A percentile compares a stretch with the other conserved stretches of the same genome.
These are phyloP conservation scores for Citrus unshiu DNA, from an alignment of 345 rosid species.

Conservation along the genomic window DNA sequence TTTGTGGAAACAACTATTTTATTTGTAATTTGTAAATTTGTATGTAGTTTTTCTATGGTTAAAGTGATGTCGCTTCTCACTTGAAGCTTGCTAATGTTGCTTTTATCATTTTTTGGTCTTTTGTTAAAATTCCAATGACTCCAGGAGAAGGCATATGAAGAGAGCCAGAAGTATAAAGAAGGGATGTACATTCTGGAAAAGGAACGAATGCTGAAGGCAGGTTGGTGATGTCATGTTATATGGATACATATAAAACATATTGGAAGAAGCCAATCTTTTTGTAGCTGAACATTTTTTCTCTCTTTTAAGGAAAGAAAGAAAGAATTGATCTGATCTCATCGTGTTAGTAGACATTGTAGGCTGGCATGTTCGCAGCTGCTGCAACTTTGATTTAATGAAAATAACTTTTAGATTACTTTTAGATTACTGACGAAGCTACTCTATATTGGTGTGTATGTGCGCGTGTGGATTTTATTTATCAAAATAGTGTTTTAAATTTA, in stretches of 20 bases:
- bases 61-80: neutral
- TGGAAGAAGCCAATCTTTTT: neutral
- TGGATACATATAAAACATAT: neutral
- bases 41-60: neutral
- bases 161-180: constrained; percentile 41
- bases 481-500: neutral
- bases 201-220: constrained; percentile 34
- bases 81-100: neutral
- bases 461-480: neutral
- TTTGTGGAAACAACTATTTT: neutral
- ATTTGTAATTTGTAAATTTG: too few relatives aligned
- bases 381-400: neutral
- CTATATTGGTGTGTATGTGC: too few relatives aligned
- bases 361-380: neutral
- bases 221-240: constrained; percentile 36
- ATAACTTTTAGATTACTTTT: neutral
- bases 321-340: neutral
- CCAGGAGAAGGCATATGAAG: constrained; percentile 45
- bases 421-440: neutral
- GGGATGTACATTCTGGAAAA: constrained; percentile 44
- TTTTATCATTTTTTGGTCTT: neutral
- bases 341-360: neutral
- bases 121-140: neutral
- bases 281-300: neutral
- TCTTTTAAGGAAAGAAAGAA: too few relatives aligned